Conservation (phyloP, 352 stramenopile species). For the Phytopythium chamaehyphon region DNA sequence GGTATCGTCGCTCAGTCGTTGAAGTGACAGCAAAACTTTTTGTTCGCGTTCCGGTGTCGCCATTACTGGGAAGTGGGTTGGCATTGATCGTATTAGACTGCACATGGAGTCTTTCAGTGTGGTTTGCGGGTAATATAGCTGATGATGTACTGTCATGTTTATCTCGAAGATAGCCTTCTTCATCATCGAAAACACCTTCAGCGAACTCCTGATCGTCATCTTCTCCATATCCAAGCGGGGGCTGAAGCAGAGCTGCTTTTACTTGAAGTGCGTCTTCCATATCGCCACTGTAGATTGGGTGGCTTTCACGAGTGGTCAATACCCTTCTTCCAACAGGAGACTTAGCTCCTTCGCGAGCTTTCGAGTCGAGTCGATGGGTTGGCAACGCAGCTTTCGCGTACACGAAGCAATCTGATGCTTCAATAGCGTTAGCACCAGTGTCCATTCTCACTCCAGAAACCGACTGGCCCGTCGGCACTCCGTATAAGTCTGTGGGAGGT, state of each 20-base stretch:
- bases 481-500: neutral
- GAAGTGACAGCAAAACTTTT: neutral
- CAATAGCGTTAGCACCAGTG: neutral
- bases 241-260: neutral
- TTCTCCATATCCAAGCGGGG: conserved; percentile 2
- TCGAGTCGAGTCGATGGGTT: neutral
- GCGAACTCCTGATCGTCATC: neutral
- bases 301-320: neutral
- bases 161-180: neutral
- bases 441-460: neutral
- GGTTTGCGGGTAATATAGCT: neutral
- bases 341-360: neutral
- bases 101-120: neutral
- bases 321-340: neutral
- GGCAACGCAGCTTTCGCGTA: conserved; percentile 3
- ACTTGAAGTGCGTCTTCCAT: neutral
- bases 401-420: conserved; percentile 1
- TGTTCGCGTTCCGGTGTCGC: neutral
- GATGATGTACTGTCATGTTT: neutral
- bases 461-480: no score
- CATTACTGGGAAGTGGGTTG: neutral
- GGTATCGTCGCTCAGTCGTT: neutral
- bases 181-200: neutral
- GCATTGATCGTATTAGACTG: neutral
- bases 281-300: neutral